Evolutionary conservation across 345 rosid species (phyloP).

Genomic region (Excoecaria cochinchinensis): DNA sequence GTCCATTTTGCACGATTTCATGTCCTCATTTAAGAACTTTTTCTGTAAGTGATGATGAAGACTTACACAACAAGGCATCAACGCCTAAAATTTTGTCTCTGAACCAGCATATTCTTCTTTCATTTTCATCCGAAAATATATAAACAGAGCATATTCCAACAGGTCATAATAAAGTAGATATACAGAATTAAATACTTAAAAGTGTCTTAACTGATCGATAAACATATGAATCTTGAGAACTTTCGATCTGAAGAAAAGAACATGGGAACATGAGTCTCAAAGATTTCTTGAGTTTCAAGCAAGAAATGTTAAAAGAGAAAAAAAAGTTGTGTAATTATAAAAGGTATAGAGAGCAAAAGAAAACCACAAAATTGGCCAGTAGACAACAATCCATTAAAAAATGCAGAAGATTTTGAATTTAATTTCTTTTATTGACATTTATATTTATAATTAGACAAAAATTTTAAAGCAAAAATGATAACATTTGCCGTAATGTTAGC

Average conservation of each 20-base stretch:
- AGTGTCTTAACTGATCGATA: background rate
- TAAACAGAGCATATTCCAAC: background rate
- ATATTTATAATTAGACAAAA: background rate
- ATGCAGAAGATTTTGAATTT: no score
- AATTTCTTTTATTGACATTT: no score
- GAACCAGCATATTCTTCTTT: constrained; percentile 11
- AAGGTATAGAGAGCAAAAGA: constrained; percentile 8
- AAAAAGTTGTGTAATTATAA: no score
- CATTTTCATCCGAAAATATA: background rate
- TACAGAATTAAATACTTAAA: background rate
- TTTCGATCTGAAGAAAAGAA: constrained; percentile 35
- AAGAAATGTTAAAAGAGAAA: constrained; percentile 44
- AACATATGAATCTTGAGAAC: constrained; percentile 21
- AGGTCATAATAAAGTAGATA: background rate
- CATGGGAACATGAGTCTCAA: constrained; percentile 26
- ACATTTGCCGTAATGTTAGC: background rate
- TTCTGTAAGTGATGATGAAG: background rate
- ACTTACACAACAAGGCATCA: background rate
- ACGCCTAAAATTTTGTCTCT: no score
- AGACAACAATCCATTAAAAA: no score
- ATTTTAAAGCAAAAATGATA: background rate
- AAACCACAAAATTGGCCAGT: background rate
- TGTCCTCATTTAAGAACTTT: background rate
- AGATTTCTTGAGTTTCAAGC: constrained; percentile 51
- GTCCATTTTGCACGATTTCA: no score